Evolutionary conservation across 257 asterid genomes (phyloP), one percentile per base, ranked within the genome.

Genomic region (Capsicum pubescens): DNA sequence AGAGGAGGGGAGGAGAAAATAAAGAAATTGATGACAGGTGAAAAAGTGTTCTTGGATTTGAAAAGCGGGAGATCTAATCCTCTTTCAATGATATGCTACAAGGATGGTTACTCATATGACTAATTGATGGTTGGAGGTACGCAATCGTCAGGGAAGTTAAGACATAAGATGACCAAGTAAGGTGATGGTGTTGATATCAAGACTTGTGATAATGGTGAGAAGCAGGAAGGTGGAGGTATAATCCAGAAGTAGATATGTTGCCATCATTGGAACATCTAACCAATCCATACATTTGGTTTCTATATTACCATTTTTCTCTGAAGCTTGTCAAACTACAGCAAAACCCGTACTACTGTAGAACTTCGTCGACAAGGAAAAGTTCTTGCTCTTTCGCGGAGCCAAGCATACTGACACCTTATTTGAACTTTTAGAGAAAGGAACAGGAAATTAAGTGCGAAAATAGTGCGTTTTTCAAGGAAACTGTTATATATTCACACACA

Each of bases 1-100:
- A 2, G 77, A 68, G 52, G 5, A 39, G 50, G 35, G 50, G 21
- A 7, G n/a, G 58, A 50, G 44, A 19, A 12, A 48, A 46, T 21
- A 74, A 48, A 74, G 61, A 74, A 50, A 74, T 13, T 74, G 81
- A 74, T 74, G 61, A 21, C 19, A 55, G 21, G 44, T 14, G 61
- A 7, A 74, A 74, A 21, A 74, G 7, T 44, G 39, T 6, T 71
- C 16, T 17, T 48, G n/a, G 79, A 42, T 44, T 17, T 54, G 77
- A 16, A 8, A 69, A 70, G 78, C 5, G 15, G 35, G 78, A 16
- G 35, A 39, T 0, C 15, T 67, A 1, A 67, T 67, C 7, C 9
- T 13, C 21, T 67, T 13, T 14, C 9, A 64, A 11, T 26, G 44
- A 64, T 64, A 64, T 64, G 44, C 5, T 26, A 3, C 71, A 64